Conservation (phyloP, 192 early-diverging fungal genomes). For the Coemansia sp. region DNA sequence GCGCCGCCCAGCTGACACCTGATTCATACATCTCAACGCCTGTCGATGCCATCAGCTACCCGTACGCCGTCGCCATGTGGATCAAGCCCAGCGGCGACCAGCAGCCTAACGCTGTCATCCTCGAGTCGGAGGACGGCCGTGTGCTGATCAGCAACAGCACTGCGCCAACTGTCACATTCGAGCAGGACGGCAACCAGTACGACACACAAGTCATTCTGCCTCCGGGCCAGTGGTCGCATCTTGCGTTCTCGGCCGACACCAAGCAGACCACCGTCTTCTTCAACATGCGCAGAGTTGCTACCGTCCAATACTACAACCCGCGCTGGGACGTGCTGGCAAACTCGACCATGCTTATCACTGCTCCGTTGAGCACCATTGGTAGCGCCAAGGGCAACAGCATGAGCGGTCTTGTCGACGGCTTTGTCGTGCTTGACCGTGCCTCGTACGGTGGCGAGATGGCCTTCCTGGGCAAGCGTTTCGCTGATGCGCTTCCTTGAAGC, state of each 20-base stretch:
- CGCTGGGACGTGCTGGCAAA: constrained; percentile 44
- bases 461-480: constrained; percentile 42
- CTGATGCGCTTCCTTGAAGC: constrained; percentile 36
- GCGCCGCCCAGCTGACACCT: constrained; percentile 33
- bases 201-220: constrained; percentile 38
- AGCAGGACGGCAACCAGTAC: constrained; percentile 48
- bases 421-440: constrained; percentile 41
- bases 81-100: constrained; percentile 44
- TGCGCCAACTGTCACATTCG: constrained; percentile 27
- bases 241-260: constrained; percentile 36
- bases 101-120: constrained; percentile 32
- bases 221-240: constrained; percentile 36
- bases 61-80: constrained; percentile 48
- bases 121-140: constrained; percentile 40
- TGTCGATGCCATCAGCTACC: constrained; percentile 37
- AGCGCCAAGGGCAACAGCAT: constrained; percentile 41
- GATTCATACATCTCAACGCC: constrained; percentile 43
- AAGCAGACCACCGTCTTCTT: constrained; percentile 39
- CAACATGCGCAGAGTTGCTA: constrained; percentile 34
- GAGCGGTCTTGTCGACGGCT: constrained; percentile 33
- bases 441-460: constrained; percentile 40
- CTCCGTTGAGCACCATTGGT: constrained; percentile 34
- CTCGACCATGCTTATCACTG: constrained; percentile 36
- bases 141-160: constrained; percentile 44
- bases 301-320: constrained; percentile 40